Evolutionary conservation across 176 grass and related monocot genomes (phyloP).

Genomic region (Raddia distichophylla): DNA sequence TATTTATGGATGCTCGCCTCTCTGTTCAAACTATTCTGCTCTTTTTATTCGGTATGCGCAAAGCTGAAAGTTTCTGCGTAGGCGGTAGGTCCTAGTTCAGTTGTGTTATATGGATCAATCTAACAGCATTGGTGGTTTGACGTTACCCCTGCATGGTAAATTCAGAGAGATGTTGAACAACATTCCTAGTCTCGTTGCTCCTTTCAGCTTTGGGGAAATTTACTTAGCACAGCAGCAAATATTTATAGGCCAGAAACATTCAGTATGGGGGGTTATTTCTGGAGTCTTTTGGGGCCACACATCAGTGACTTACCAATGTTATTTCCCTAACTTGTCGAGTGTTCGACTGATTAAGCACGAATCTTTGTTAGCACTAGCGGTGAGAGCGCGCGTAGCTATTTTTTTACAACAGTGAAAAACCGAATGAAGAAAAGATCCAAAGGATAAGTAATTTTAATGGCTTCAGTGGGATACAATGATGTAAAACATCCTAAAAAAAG

Average conservation of each 20-base stretch:
- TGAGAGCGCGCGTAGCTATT: too few species aligned
- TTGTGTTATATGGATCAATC: neutral
- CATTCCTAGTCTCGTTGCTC: neutral
- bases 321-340: neutral
- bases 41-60: neutral
- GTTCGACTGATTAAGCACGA: neutral
- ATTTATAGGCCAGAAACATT: too few species aligned
- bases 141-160: neutral
- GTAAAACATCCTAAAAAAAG: too few species aligned
- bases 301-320: too few species aligned
- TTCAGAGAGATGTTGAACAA: neutral
- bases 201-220: neutral
- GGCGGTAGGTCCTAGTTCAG: constrained; percentile 15
- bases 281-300: too few species aligned
- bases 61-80: neutral
- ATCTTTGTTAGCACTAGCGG: too few species aligned
- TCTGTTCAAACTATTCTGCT: neutral
- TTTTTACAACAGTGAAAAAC: too few species aligned
- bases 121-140: neutral
- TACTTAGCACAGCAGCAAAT: too few species aligned
- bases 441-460: too few species aligned
- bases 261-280: too few species aligned
- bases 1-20: neutral
- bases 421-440: too few species aligned
- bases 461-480: too few species aligned